These are phyloP conservation scores for Phytophthora sp. DNA, from an alignment of 352 stramenopile genomes.

Conservation along the genomic window DNA sequence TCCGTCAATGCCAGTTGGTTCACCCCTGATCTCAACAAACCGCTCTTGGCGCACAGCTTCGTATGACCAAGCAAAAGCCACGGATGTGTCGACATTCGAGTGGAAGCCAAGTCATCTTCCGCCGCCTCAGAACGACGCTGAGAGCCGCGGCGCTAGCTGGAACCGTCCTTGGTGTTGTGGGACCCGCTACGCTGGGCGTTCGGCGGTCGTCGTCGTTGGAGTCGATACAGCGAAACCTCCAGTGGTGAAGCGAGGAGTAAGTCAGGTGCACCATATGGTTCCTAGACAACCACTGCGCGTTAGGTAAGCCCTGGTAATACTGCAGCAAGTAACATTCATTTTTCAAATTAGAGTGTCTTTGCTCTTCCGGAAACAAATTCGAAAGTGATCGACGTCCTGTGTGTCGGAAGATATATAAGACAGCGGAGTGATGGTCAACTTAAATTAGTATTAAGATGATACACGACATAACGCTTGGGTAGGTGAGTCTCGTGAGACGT, in stretches of 20 bases:
- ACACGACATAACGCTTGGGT: neutral
- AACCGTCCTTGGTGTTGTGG: neutral
- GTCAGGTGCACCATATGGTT: neutral
- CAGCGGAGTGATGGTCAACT: neutral
- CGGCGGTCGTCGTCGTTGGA: neutral
- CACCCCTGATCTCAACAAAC: neutral
- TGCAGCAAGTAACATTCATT: neutral
- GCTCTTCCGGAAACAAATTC: neutral
- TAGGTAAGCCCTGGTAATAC: neutral
- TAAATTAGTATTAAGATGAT: neutral
- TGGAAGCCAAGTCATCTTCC: neutral
- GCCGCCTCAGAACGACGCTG: too few relatives aligned
- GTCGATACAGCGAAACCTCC: neutral
- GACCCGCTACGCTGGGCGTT: neutral
- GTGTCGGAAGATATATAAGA: constrained; percentile 3
- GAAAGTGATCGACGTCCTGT: neutral
- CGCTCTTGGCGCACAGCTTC: neutral
- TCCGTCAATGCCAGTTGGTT: neutral
- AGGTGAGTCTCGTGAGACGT: constrained; percentile 2
- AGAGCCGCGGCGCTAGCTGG: too few relatives aligned
- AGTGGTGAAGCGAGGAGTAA: neutral
- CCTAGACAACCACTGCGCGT: neutral
- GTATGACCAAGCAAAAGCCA: neutral
- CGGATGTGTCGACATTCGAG: neutral
- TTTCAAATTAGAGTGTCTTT: neutral